Evolutionary conservation across 2,329 filamentous ascomycete species (phyloP).

Genomic region (Talaromyces sp.): DNA sequence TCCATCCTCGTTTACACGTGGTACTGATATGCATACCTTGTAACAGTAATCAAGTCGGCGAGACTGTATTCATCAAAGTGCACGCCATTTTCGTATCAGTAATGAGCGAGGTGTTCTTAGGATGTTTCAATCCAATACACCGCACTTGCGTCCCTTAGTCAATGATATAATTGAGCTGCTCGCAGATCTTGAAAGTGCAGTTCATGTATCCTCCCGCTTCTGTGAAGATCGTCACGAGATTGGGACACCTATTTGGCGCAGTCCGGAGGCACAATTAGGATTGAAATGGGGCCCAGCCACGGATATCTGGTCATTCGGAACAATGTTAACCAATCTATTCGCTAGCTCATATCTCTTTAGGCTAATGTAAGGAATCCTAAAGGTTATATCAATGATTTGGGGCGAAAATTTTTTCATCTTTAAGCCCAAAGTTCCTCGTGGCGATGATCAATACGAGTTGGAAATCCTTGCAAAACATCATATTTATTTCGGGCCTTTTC

Average conservation of each 20-base stretch:
- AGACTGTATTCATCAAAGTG: slow-evolving; percentile 16
- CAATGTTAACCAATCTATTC: slow-evolving; percentile 17
- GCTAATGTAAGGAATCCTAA: slow-evolving; percentile 6
- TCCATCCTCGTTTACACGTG: background rate
- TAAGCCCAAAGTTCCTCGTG: slow-evolving; percentile 18
- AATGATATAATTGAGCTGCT: slow-evolving; percentile 17
- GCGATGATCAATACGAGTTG: slow-evolving; percentile 22
- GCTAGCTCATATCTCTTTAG: background rate
- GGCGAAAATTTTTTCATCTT: slow-evolving; percentile 22
- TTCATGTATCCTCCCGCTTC: slow-evolving; percentile 16
- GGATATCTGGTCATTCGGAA: slow-evolving; percentile 22
- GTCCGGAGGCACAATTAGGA: slow-evolving; percentile 20
- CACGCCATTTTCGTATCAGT: slow-evolving; percentile 13
- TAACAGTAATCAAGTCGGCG: slow-evolving; percentile 5
- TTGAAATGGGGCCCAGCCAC: slow-evolving; percentile 20
- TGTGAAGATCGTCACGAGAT: slow-evolving; percentile 18
- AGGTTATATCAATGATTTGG: slow-evolving; percentile 22
- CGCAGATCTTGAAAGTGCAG: slow-evolving; percentile 21
- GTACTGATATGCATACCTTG: slow-evolving; percentile 1
- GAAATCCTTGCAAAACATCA: slow-evolving; percentile 22
- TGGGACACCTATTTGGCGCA: slow-evolving; percentile 22
- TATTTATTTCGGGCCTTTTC: slow-evolving; percentile 22
- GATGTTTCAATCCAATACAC: slow-evolving; percentile 15
- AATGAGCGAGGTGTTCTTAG: slow-evolving; percentile 14
- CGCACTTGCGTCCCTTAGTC: slow-evolving; percentile 16